Conservation (phyloP, 345 rosid genomes). For the Hypericum androsaemum region DNA sequence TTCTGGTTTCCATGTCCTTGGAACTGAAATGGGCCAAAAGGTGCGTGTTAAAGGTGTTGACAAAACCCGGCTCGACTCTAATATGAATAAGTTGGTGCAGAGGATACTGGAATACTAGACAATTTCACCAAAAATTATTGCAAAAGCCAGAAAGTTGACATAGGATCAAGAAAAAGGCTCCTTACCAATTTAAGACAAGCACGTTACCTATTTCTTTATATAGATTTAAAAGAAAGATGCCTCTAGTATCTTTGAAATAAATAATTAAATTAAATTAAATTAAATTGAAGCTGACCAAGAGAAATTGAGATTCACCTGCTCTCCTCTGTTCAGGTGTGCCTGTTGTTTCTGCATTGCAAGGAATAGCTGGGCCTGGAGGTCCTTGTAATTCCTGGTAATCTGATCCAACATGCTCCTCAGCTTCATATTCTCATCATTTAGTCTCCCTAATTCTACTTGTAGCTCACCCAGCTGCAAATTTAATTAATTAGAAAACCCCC, state of each 20-base stretch:
- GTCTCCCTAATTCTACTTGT: constrained; percentile 40
- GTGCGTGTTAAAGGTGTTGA: not conserved
- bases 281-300: not conserved
- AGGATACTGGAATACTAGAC: no score
- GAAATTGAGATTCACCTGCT: constrained; percentile 25
- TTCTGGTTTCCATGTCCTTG: not conserved
- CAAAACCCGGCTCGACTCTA: no score
- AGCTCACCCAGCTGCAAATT: constrained; percentile 33
- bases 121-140: no score
- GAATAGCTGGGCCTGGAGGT: constrained; percentile 52
- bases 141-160: constrained; percentile 8
- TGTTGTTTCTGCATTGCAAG: constrained; percentile 49
- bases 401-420: constrained; percentile 56
- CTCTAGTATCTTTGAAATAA: not conserved
- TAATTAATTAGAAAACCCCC: not conserved
- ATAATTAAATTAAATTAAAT: not conserved
- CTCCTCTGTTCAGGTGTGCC: constrained; percentile 24
- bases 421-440: constrained; percentile 60
- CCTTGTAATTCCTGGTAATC: constrained; percentile 41
- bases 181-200: constrained; percentile 23
- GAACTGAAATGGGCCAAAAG: constrained; percentile 4
- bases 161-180: constrained; percentile 13
- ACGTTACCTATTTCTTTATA: constrained; percentile 24
- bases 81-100: no score
- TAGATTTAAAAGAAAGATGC: not conserved